Conservation (phyloP, 495 filamentous ascomycete genomes). For the Hypoxylon perforatum region DNA sequence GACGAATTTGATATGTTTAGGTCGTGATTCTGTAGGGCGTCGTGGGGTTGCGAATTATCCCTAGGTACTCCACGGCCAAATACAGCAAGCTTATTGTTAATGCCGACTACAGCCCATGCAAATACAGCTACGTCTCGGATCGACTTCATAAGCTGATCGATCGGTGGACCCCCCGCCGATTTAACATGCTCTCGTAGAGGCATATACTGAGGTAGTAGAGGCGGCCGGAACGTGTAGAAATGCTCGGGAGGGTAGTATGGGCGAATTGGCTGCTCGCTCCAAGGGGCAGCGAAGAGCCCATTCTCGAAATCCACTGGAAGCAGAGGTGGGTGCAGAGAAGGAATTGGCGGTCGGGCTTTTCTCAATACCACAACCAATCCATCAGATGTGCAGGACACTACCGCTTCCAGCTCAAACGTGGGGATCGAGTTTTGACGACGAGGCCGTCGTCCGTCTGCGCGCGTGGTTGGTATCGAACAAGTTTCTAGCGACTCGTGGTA, state of each 20-base stretch:
- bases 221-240: conserved; percentile 55
- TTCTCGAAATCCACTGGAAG: conserved; percentile 65
- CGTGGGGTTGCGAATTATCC: conserved; percentile 67
- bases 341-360: conserved; percentile 76
- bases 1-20: conserved; percentile 33
- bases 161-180: conserved; percentile 61
- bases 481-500: conserved; percentile 13
- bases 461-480: conserved; percentile 28
- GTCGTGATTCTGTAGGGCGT: conserved; percentile 68
- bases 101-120: conserved; percentile 82
- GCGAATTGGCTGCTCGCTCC: conserved; percentile 71
- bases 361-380: conserved; percentile 87
- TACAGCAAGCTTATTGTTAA: conserved; percentile 78
- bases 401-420: conserved; percentile 80
- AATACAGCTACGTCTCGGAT: conserved; percentile 88
- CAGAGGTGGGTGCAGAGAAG: conserved; percentile 61
- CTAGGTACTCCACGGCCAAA: conserved; percentile 70
- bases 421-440: conserved; percentile 41
- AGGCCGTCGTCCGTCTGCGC: conserved; percentile 6
- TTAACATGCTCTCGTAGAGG: conserved; percentile 57
- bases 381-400: conserved; percentile 90
- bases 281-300: conserved; percentile 81
- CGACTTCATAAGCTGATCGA: conserved; percentile 76
- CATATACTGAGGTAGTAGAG: conserved; percentile 56
- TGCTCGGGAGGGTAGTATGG: conserved; percentile 55